phyloP scores from a whole-genome alignment of 768 basidiomycete species.

The Termitomyces sp. region DNA sequence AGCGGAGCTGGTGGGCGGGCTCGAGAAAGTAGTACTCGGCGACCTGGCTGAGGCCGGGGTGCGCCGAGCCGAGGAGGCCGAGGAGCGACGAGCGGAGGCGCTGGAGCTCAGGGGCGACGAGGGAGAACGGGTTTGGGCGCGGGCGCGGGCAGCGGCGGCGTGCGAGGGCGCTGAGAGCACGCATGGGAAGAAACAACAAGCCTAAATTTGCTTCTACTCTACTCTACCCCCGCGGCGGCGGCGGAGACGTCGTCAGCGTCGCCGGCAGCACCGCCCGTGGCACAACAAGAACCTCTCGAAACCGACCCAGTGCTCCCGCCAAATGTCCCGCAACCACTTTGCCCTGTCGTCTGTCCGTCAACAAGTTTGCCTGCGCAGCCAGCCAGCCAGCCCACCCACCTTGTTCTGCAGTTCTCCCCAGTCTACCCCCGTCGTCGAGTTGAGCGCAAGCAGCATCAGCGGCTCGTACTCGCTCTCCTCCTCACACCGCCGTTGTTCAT shows the following conservation, averaged over 20 bases:
- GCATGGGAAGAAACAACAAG: slow-evolving; percentile 8
- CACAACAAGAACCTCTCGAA: slow-evolving; percentile 32
- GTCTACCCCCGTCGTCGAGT: slow-evolving; percentile 53
- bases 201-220: not conserved
- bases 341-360: slow-evolving; percentile 27
- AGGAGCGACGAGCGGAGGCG: slow-evolving; percentile 70
- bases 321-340: slow-evolving; percentile 39
- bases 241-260: slow-evolving; percentile 28
- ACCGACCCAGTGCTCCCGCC: slow-evolving; percentile 39
- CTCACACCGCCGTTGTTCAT: slow-evolving; percentile 17
- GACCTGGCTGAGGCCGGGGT: slow-evolving; percentile 82
- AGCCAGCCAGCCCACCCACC: slow-evolving; percentile 42
- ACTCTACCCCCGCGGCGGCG: slow-evolving; percentile 22
- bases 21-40: slow-evolving; percentile 91
- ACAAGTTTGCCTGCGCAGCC: slow-evolving; percentile 3
- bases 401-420: slow-evolving; percentile 66
- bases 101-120: slow-evolving; percentile 72
- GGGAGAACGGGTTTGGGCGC: slow-evolving; percentile 68
- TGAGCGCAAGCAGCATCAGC: slow-evolving; percentile 67
- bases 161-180: slow-evolving; percentile 37
- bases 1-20: slow-evolving; percentile 87
- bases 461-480: slow-evolving; percentile 37
- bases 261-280: slow-evolving; percentile 24
- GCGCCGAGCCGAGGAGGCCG: slow-evolving; percentile 79
- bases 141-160: slow-evolving; percentile 25